Percentiles rank a stretch among this genome's conserved stretches.
Evolutionary conservation across 371 early-diverging fungal genomes (phyloP).

Genomic region (Mucor lusitanicus): DNA sequence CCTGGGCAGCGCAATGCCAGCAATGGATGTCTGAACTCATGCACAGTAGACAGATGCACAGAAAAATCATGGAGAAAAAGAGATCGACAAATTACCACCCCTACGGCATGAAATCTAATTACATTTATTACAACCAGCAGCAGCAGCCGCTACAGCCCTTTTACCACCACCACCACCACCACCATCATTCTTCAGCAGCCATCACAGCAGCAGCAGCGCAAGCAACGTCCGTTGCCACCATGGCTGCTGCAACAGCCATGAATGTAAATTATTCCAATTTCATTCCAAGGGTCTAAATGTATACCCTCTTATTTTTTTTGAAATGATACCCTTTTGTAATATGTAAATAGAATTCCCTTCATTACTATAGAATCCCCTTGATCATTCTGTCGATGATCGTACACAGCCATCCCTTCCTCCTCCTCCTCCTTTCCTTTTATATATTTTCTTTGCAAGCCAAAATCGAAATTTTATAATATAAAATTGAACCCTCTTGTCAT

Average conservation of each 20-base stretch:
- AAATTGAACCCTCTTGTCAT: background rate
- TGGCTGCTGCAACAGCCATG: constrained; percentile 24
- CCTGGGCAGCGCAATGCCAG: constrained; percentile 36
- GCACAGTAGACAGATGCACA: background rate
- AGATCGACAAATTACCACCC: background rate
- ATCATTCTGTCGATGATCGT: background rate
- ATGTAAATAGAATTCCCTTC: background rate
- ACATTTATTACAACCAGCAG: background rate
- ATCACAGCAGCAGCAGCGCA: background rate
- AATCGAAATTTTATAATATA: constrained; percentile 10
- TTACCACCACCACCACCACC: background rate
- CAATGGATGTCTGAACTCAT: constrained; percentile 27
- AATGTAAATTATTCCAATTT: constrained; percentile 28
- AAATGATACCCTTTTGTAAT: background rate
- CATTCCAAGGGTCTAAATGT: constrained; percentile 20
- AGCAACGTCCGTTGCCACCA: constrained; percentile 19
- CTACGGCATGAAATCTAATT: background rate
- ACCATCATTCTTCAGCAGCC: background rate
- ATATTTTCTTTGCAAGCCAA: background rate
- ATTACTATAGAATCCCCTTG: background rate
- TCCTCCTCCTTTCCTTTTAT: background rate
- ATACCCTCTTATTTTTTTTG: background rate
- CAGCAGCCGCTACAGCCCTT: background rate
- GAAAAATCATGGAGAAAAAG: background rate
- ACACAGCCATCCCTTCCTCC: background rate